Base-by-base conservation (phyloP, 139 green algal genomes). In the Tetraselmis chui region DNA sequence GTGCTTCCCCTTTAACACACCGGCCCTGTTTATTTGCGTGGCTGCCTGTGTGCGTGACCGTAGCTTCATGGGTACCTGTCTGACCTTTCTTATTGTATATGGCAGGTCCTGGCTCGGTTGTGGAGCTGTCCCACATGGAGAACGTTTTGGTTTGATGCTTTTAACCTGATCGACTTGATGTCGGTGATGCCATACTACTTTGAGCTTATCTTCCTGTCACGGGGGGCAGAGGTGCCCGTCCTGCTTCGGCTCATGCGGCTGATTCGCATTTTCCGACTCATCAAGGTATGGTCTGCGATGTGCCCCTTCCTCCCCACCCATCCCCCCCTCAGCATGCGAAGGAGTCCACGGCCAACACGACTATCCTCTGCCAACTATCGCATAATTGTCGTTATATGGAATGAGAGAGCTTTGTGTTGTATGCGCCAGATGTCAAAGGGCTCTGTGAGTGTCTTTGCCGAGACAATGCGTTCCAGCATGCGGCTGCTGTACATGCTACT, bases 161-260 rank as follows among this genome's bases (percentile, higher is more conserved):
- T 91, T 28, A 91, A 89, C 79, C 75, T 89, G 32, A 82, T 91
- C 28, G 87, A 91, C 81, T 74, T 91, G 1, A 30, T 88, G 28
- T 30, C 85, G 0, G 77, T 91, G 29, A 25, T 89, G 75, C 87
- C 87, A 0, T 91, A 82, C 81, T 89, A 89, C 82, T 28, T 89
- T 29, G 76, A 80, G 2, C 23, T 85, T 30, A 27, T 59, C 11
- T 67, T 67, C 11, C 1, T 86, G 30, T 28, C 27, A 24, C 23
- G 28, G 27, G 0, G 81, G 82, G 22, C 24, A 31, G 77, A 29
- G 31, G 77, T 26, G 27, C 32, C 1, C 0, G 30, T 25, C 11
- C 18, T 89, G 29, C 83, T 90, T 59, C 80, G 87, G 1, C 78
- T 91, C 2, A 2, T 89, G 74, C 83, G 85, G 58, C 79, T 91